Conservation (phyloP, 2,329 filamentous ascomycete genomes). For the Pyrenochaeta sp. region DNA sequence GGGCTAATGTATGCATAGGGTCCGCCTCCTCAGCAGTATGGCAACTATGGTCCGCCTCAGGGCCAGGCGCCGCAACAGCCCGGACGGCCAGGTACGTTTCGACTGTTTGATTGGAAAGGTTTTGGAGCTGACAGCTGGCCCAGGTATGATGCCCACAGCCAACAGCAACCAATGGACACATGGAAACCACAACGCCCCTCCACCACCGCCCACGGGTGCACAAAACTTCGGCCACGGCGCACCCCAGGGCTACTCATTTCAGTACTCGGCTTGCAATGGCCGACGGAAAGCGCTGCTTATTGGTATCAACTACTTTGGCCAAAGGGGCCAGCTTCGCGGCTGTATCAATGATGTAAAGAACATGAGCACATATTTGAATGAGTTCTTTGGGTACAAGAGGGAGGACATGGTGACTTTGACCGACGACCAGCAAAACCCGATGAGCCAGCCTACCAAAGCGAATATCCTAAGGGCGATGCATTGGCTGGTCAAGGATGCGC, state of each 20-base stretch:
- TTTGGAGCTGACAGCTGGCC: constrained; percentile 44
- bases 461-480: constrained; percentile 97
- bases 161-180: constrained; percentile 52
- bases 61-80: constrained; percentile 29
- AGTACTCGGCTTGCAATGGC: constrained; percentile 91
- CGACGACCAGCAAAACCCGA: constrained; percentile 95
- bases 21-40: constrained; percentile 46
- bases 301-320: constrained; percentile 96
- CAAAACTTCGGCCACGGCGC: constrained; percentile 71
- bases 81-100: constrained; percentile 29
- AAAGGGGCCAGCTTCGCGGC: constrained; percentile 86
- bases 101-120: not conserved
- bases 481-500: constrained; percentile 94
- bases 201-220: constrained; percentile 69
- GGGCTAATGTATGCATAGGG: constrained; percentile 35
- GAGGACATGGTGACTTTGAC: constrained; percentile 98
- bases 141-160: constrained; percentile 62
- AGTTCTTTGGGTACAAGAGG: constrained; percentile 89
- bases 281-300: constrained; percentile 88
- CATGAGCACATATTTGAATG: constrained; percentile 89
- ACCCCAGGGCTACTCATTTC: constrained; percentile 80
- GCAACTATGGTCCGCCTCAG: constrained; percentile 34
- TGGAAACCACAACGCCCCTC: constrained; percentile 67
- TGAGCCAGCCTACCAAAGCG: constrained; percentile 95
- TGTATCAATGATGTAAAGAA: constrained; percentile 99